Evolutionary conservation across 2,329 filamentous ascomycete species (phyloP).

Genomic region (Xenoacremonium recifei): DNA sequence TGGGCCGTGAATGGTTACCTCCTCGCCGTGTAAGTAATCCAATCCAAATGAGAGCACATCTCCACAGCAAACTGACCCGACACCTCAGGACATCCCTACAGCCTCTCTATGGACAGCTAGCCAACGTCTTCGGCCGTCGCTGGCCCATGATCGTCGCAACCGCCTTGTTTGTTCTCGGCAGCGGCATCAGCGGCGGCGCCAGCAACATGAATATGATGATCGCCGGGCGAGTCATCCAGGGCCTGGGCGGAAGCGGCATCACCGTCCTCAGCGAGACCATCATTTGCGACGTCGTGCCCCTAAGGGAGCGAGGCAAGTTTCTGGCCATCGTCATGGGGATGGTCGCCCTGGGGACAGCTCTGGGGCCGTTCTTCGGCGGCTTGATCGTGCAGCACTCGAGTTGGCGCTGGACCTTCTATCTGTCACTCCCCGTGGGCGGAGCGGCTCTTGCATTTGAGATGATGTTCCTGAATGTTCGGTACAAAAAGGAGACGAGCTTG

Average conservation of each 20-base stretch:
- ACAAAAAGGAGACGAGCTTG: conserved; percentile 12
- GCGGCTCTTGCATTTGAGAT: conserved; percentile 17
- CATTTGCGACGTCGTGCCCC: conserved; percentile 45
- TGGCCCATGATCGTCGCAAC: conserved; percentile 36
- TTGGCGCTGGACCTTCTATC: conserved; percentile 46
- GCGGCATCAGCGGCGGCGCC: conserved; percentile 39
- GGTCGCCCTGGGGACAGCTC: conserved; percentile 30
- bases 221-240: conserved; percentile 44
- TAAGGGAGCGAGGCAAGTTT: conserved; percentile 45
- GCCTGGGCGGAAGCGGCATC: conserved; percentile 38
- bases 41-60: background rate
- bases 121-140: conserved; percentile 49
- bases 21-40: conserved; percentile 11
- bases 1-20: conserved; percentile 26
- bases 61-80: conserved; percentile 1
- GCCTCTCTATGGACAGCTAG: conserved; percentile 45
- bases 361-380: conserved; percentile 33
- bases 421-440: conserved; percentile 36
- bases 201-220: conserved; percentile 40
- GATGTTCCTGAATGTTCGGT: conserved; percentile 22
- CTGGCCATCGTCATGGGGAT: conserved; percentile 31
- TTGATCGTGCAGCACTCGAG: conserved; percentile 23
- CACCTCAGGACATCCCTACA: conserved; percentile 26
- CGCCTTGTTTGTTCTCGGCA: conserved; percentile 32
- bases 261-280: conserved; percentile 31